Conservation (phyloP, 1,139 yeast genomes). For the Groenewaldozyma sp. region DNA sequence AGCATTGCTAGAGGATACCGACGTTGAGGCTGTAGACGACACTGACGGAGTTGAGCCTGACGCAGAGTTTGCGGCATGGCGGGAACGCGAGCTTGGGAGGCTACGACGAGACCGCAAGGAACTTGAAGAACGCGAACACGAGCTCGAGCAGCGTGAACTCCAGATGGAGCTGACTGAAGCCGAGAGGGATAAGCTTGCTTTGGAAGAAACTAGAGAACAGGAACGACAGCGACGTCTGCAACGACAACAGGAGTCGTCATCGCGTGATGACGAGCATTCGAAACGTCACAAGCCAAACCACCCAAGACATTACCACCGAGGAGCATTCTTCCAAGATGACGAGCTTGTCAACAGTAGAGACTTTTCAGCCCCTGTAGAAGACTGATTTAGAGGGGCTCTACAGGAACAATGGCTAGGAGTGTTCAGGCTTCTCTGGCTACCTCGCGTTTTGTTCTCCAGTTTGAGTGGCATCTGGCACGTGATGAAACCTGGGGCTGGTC, state of each 20-base stretch:
- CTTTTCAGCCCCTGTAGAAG: constrained; percentile 22
- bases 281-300: constrained; percentile 10
- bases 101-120: constrained; percentile 36
- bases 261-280: constrained; percentile 9
- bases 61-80: constrained; percentile 40
- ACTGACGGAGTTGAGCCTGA: constrained; percentile 48
- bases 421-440: too few species aligned
- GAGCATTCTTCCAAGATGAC: constrained; percentile 32
- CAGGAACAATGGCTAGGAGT: too few species aligned
- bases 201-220: constrained; percentile 19
- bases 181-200: constrained; percentile 24
- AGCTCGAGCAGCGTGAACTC: constrained; percentile 33
- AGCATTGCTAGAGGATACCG: constrained; percentile 20
- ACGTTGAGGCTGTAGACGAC: constrained; percentile 36
- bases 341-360: constrained; percentile 26
- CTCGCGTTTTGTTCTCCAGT: too few species aligned
- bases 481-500: too few species aligned
- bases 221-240: constrained; percentile 9
- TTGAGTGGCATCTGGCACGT: too few species aligned
- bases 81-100: constrained; percentile 35
- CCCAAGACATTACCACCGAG: constrained; percentile 27
- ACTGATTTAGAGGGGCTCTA: constrained; percentile 24
- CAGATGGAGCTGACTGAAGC: constrained; percentile 28
- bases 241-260: background rate
- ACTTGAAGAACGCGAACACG: constrained; percentile 33